phyloP scores from a whole-genome alignment of 805 yeast genomes.

The Wickerhamiella domercqiae region DNA sequence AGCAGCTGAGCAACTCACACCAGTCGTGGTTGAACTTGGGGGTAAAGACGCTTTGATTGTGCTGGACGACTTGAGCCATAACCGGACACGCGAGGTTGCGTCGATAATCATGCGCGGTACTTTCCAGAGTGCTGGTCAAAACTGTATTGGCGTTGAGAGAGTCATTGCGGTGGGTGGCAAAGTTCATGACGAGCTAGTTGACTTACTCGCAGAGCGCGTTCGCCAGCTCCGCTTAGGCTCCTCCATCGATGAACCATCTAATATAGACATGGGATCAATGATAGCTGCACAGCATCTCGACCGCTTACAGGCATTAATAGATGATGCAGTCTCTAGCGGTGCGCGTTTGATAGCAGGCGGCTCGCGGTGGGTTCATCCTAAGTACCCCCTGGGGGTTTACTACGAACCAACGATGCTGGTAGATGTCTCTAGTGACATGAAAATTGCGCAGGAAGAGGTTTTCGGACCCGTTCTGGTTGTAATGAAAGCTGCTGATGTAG shows the following conservation, averaged over 20 bases:
- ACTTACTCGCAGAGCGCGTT: slow-evolving; percentile 42
- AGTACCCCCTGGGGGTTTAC: slow-evolving; percentile 89
- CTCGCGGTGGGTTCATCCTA: slow-evolving; percentile 63
- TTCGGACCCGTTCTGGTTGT: slow-evolving; percentile 85
- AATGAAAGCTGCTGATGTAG: slow-evolving; percentile 51
- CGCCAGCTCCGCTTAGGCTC: slow-evolving; percentile 63
- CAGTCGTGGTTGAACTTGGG: slow-evolving; percentile 90
- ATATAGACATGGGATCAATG: slow-evolving; percentile 93
- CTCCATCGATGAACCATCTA: slow-evolving; percentile 79
- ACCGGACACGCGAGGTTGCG: slow-evolving; percentile 30
- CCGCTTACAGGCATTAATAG: slow-evolving; percentile 46
- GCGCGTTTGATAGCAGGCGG: slow-evolving; percentile 78
- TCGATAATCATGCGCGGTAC: slow-evolving; percentile 87
- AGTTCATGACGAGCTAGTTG: slow-evolving; percentile 48
- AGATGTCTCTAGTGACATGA: slow-evolving; percentile 61
- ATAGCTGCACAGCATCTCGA: slow-evolving; percentile 65
- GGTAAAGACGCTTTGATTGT: slow-evolving; percentile 90
- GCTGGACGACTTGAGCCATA: slow-evolving; percentile 36
- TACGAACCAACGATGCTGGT: slow-evolving; percentile 79
- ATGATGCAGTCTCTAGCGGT: slow-evolving; percentile 65
- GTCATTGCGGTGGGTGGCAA: slow-evolving; percentile 58
- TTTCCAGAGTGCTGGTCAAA: slow-evolving; percentile 94
- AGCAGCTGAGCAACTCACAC: slow-evolving; percentile 78
- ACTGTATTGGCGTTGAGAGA: slow-evolving; percentile 94
- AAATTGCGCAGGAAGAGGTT: slow-evolving; percentile 77